These are phyloP conservation scores for Populus hybrid DNA, from an alignment of 441 rosid species.

Conservation along the genomic window DNA sequence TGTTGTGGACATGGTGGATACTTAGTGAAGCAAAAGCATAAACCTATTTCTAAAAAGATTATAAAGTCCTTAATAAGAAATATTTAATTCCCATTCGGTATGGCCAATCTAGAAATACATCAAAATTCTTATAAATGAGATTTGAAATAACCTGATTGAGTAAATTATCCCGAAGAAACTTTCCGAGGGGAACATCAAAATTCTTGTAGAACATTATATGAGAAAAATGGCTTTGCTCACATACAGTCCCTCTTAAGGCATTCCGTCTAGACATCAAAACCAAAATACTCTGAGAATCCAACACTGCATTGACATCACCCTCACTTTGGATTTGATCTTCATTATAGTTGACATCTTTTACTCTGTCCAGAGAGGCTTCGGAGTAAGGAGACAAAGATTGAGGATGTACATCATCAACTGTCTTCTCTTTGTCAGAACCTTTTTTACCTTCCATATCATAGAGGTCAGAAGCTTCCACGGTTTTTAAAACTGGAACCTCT, in stretches of 20 bases:
- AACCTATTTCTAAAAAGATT: neutral
- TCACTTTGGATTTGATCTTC: constrained; percentile 37
- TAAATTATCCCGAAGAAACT: constrained; percentile 75
- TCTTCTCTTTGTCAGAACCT: constrained; percentile 38
- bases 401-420: constrained; percentile 31
- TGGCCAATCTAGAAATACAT: neutral
- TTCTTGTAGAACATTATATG: constrained; percentile 87
- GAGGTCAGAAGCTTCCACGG: constrained; percentile 29
- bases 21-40: neutral
- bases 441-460: constrained; percentile 33
- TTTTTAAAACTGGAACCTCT: constrained; percentile 38
- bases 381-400: constrained; percentile 29
- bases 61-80: neutral
- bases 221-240: constrained; percentile 94
- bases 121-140: constrained; percentile 14
- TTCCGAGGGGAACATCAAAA: constrained; percentile 87
- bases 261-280: constrained; percentile 85
- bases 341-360: constrained; percentile 30
- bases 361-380: constrained; percentile 26
- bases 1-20: neutral
- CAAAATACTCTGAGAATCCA: constrained; percentile 80
- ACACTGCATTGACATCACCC: constrained; percentile 42
- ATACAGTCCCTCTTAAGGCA: constrained; percentile 56
- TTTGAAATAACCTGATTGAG: constrained; percentile 71
- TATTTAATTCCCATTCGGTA: neutral